Base-by-base conservation (phyloP, 345 rosid genomes). In the Corchorus olitorius region DNA sequence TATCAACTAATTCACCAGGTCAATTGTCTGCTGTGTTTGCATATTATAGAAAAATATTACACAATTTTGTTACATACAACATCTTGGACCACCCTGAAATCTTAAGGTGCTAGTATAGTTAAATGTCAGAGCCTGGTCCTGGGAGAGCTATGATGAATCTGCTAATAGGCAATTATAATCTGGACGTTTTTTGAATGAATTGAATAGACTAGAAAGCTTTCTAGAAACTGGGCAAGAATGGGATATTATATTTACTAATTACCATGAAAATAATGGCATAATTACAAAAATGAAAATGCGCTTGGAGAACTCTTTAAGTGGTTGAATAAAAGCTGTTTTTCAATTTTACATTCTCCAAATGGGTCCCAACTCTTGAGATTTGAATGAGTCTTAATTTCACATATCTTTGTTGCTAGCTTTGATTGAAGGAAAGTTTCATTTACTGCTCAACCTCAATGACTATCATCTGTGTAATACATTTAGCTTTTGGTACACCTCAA, bases 1-100 rank as follows among this genome's bases (percentile, higher is more conserved):
- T 96, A 96, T 87, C 99, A 96, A 84, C 91, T 96, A 77, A 93
- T 96, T 85, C 99, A 93, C 82, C 99, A 96, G 98, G 99, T 93
- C 72, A 78, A 49, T 65, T 56, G 12, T 68, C 9, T 16, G 33
- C 59, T 16, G 27, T 20, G 8, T 49, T 6, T 64, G 39, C 55
- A 46, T 73, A 15, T 69, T 34, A 2, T 34, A 69, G 58, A 72
- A 77, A 22, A 39, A 54, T 45, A 59, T 59, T 73, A 5, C 15
- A 13, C 41, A 20, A 70, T 53, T 17, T 35, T 34, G 60, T 4
- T 2, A 1, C 41, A 34, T 70, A 34, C 17, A 70, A 34, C 48
- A n/a, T 53, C 48, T 52, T 70, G 35, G 48, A 34, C 33, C 6
- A 45, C 11, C 41, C 53, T 56, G 13, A 72, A 39, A 6, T 3